Evolutionary conservation across 2,329 filamentous ascomycete genomes (phyloP), one percentile per base, ranked within the genome.

Genomic region (Didymellaceae sp.): DNA sequence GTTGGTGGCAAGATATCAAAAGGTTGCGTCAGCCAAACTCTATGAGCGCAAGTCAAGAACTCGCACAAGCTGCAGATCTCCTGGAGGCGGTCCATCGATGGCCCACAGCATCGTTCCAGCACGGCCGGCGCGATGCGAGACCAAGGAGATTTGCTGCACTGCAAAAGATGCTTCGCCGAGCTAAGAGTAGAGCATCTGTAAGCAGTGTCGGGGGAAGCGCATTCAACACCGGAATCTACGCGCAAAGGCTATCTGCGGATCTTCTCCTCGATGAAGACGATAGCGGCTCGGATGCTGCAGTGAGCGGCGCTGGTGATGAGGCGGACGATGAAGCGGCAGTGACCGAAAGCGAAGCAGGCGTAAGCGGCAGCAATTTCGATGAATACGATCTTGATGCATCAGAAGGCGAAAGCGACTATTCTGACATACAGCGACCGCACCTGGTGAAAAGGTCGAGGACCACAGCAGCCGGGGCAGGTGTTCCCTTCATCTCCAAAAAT

Each of bases 1-100:
- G 87, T 24, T 96, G 91, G 91, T 96, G 91, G 91, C 81, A 86
- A 39, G 87, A 92, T 32, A 76, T 94, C 4, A 85, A 87, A 59
- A 78, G 74, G 33, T 59, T 77, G 56, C 73, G 78, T 53, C 67
- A 63, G 33, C 67, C 70, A 13, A 63, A 63, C 2, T 56, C 61
- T 11, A 53, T 73, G 43, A 75, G 67, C 34, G 70, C 73, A 10
- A 71, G 68, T n/a, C 75, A 80, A 54, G 75, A 78, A 46, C 50
- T 79, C 13, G 70, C 74, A n/a, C 70, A 77, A 24, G 72, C 78
- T 22, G 72, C 74, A 13, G 74, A 74, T 31, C 68, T 80, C 13
- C 70, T 81, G 3, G 70, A 74, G 35, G 68, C 70, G 24, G 66
- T 75, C 16, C 69, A 74, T 10, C 75, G 69, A 24, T 83, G 82